A percentile compares a stretch with the other conserved stretches of the same genome.
Conservation (phyloP, 495 filamentous ascomycete species). For the Podospora pseudocomata region DNA sequence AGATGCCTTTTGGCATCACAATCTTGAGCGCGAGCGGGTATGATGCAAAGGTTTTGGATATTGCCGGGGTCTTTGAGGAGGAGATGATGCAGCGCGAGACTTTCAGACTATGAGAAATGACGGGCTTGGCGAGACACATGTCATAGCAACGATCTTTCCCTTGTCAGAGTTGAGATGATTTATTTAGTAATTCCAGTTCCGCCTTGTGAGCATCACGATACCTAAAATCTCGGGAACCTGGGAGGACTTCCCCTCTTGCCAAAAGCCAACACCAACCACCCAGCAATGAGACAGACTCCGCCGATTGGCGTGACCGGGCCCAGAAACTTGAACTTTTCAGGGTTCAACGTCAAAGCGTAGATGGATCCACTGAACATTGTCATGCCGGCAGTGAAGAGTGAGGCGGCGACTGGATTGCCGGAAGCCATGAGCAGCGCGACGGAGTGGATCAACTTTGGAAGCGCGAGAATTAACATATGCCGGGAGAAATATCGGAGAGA, state of each 20-base stretch:
- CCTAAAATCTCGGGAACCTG: constrained; percentile 13
- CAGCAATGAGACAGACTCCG: constrained; percentile 55
- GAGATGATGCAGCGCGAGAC: neutral
- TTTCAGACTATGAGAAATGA: neutral
- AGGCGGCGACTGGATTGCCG: constrained; percentile 36
- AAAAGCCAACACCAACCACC: constrained; percentile 44
- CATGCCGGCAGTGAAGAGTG: constrained; percentile 47
- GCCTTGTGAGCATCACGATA: neutral
- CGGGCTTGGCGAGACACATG: no score
- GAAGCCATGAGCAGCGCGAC: constrained; percentile 50
- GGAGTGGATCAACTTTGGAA: constrained; percentile 53
- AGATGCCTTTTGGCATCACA: constrained; percentile 61
- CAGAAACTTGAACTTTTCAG: constrained; percentile 51
- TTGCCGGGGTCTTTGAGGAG: constrained; percentile 53
- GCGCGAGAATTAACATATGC: no score
- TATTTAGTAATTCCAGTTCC: neutral
- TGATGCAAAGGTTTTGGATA: constrained; percentile 55
- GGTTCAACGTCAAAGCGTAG: constrained; percentile 56
- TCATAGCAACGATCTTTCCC: constrained; percentile 7
- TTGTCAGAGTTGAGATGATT: neutral
- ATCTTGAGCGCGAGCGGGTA: constrained; percentile 53
- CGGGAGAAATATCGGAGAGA: no score
- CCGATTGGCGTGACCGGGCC: constrained; percentile 60
- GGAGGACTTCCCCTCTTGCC: constrained; percentile 10
- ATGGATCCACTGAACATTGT: constrained; percentile 59